These are phyloP conservation scores for Escallonia herrerae DNA, from an alignment of 129 eudicot genomes.

Conservation along the genomic window DNA sequence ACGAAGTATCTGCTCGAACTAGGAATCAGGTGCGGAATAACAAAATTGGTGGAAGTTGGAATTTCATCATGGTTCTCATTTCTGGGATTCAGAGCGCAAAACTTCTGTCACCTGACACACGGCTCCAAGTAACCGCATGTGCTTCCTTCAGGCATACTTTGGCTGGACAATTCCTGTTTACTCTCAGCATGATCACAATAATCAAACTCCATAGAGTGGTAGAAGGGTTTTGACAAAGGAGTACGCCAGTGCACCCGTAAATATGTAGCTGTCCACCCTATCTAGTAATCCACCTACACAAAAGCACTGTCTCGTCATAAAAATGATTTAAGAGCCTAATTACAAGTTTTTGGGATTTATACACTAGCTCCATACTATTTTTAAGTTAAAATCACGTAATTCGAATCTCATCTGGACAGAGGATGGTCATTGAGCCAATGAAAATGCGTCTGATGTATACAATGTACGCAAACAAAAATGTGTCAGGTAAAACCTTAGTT, in stretches of 20 bases:
- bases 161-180: no score
- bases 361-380: no score
- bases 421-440: no score
- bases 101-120: not conserved
- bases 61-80: not conserved
- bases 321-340: no score
- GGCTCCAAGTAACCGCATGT: constrained; percentile 1
- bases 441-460: no score
- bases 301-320: not conserved
- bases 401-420: no score
- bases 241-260: constrained; percentile 85
- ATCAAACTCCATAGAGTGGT: constrained; percentile 82
- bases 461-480: no score
- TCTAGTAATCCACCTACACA: constrained; percentile 93
- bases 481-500: no score
- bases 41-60: constrained; percentile 1
- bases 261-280: constrained; percentile 88
- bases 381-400: no score
- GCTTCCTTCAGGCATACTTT: not conserved
- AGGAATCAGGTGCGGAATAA: not conserved
- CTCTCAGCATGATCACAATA: not conserved
- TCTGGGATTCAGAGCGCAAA: not conserved
- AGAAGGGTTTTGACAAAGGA: constrained; percentile 65
- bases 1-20: not conserved
- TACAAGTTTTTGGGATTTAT: no score